Percentiles rank a stretch among this genome's conserved stretches.
Conservation (phyloP, 2,329 filamentous ascomycete genomes). For the Basipetospora chlamydospora region DNA sequence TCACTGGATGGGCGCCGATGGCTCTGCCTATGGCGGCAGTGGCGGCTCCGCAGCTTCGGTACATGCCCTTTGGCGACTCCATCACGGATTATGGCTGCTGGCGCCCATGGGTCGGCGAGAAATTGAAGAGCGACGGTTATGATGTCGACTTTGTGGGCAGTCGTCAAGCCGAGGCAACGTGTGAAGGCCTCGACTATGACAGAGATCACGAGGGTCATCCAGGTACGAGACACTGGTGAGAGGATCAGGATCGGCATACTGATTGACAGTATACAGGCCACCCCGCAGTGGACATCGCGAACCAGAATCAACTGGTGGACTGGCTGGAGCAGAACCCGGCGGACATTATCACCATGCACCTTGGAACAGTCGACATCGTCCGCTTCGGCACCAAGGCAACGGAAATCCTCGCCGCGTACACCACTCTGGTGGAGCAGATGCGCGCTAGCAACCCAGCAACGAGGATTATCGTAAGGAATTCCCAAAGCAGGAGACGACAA, state of each 20-base stretch:
- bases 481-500: too few relatives aligned
- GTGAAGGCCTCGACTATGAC: constrained; percentile 4
- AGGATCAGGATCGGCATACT: too few relatives aligned
- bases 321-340: constrained; percentile 5
- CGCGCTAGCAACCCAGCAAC: constrained; percentile 3
- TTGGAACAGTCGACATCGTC: constrained; percentile 6
- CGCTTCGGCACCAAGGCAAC: background rate
- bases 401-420: background rate
- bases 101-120: constrained; percentile 2
- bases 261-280: too few relatives aligned
- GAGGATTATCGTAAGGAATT: constrained; percentile 4
- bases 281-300: constrained; percentile 3
- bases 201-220: constrained; percentile 6
- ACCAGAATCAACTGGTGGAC: constrained; percentile 2
- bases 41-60: too few relatives aligned
- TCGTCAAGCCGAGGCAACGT: background rate
- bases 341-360: constrained; percentile 6
- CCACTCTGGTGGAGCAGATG: constrained; percentile 3
- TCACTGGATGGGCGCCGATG: too few relatives aligned
- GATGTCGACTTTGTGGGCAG: constrained; percentile 5
- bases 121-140: constrained; percentile 3
- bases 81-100: constrained; percentile 5
- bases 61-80: constrained; percentile 5
- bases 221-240: too few relatives aligned
- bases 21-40: too few relatives aligned